Percentiles rank a stretch among this genome's conserved stretches.
Conservation (phyloP, 768 basidiomycete species). For the Lentinus brumalis region DNA sequence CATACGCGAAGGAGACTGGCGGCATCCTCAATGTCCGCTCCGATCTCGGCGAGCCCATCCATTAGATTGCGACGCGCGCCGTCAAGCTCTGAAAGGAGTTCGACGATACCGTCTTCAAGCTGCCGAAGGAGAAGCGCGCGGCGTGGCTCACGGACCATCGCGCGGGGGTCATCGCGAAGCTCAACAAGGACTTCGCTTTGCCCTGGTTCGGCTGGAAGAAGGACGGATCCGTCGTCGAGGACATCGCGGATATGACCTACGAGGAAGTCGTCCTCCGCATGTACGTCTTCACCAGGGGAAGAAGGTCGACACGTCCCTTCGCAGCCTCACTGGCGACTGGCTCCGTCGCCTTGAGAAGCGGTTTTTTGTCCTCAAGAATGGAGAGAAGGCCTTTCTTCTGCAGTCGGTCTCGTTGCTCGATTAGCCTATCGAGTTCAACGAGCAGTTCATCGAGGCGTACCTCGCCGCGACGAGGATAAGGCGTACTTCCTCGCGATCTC, state of each 20-base stretch:
- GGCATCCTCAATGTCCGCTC: slow-evolving; percentile 96
- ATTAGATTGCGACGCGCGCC: slow-evolving; percentile 96
- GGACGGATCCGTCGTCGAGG: slow-evolving; percentile 78
- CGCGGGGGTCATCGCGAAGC: slow-evolving; percentile 85
- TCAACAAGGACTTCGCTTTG: slow-evolving; percentile 96
- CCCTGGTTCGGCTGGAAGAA: slow-evolving; percentile 98
- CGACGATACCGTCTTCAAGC: slow-evolving; percentile 92
- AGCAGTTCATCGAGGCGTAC: slow-evolving; percentile 84
- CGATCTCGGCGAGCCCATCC: slow-evolving; percentile 97
- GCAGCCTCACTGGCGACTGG: slow-evolving; percentile 97
- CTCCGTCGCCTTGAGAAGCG: slow-evolving; percentile 93
- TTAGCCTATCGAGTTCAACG: slow-evolving; percentile 75
- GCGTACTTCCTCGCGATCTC: slow-evolving; percentile 96
- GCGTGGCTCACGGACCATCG: slow-evolving; percentile 87
- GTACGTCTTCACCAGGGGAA: slow-evolving; percentile 89
- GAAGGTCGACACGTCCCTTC: slow-evolving; percentile 90
- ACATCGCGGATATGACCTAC: slow-evolving; percentile 97
- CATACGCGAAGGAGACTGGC: slow-evolving; percentile 91
- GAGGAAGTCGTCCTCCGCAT: slow-evolving; percentile 93
- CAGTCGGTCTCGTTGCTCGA: slow-evolving; percentile 84
- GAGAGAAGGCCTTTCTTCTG: slow-evolving; percentile 78
- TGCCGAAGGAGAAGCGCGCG: slow-evolving; percentile 93
- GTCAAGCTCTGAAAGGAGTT: slow-evolving; percentile 99
- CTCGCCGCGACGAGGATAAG: slow-evolving; percentile 87
- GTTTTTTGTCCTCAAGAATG: slow-evolving; percentile 86